A percentile compares a stretch with the other conserved stretches of the same genome.
phyloP scores from a whole-genome alignment of 129 eudicot species.

The Flaveria ramosissima region DNA sequence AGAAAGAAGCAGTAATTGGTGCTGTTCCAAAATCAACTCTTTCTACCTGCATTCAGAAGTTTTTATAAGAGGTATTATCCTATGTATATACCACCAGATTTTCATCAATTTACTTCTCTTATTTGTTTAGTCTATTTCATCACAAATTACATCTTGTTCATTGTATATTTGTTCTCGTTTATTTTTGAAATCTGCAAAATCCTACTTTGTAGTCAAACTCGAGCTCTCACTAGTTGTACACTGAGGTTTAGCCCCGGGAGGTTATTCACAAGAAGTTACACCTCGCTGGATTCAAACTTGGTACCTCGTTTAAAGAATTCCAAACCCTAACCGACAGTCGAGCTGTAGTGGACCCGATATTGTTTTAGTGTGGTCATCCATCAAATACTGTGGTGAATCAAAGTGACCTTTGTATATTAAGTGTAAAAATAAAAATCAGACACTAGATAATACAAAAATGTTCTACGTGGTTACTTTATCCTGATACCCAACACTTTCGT shows the following conservation, averaged over 20 bases:
- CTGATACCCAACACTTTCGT: no score
- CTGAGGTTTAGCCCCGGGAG: background rate
- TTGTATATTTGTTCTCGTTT: background rate
- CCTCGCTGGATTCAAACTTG: background rate
- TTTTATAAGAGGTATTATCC: conserved; percentile 48
- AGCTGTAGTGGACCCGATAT: no score
- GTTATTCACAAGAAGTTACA: background rate
- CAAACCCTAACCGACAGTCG: background rate
- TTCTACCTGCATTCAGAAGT: conserved; percentile 69
- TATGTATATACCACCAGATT: conserved; percentile 30
- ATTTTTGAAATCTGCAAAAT: background rate
- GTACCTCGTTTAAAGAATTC: background rate
- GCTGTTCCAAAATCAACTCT: conserved; percentile 86
- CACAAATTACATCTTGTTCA: conserved; percentile 23
- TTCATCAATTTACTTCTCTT: conserved; percentile 21
- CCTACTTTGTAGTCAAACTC: no score
- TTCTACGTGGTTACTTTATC: no score
- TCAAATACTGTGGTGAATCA: no score
- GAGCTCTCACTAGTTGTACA: no score
- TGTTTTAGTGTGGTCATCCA: no score
- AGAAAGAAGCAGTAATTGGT: conserved; percentile 90
- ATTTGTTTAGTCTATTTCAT: conserved; percentile 29
- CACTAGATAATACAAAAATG: no score
- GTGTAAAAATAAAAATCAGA: no score
- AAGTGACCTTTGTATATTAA: no score